Evolutionary conservation across 2,329 filamentous ascomycete genomes (phyloP).

Genomic region (Colletotrichum incanum): DNA sequence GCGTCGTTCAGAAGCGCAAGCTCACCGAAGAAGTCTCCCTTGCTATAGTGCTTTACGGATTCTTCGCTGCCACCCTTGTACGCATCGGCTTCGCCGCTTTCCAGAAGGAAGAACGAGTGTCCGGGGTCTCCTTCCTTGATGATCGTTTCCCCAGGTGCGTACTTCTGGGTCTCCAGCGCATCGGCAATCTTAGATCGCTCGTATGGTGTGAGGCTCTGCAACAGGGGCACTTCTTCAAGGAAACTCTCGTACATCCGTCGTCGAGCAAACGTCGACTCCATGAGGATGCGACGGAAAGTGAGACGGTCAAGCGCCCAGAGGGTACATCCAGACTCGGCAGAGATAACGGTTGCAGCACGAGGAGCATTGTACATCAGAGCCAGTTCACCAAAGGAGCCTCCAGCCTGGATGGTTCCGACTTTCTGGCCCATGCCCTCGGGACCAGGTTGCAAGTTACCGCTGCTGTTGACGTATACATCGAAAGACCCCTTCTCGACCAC

Average conservation of each 20-base stretch:
- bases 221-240: conserved; percentile 91
- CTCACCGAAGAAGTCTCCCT: conserved; percentile 98
- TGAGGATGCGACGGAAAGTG: conserved; percentile 97
- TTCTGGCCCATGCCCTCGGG: conserved; percentile 86
- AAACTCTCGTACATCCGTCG: conserved; percentile 98
- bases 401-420: conserved; percentile 86
- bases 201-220: conserved; percentile 88
- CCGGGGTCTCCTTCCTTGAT: conserved; percentile 94
- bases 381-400: conserved; percentile 95
- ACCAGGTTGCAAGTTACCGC: conserved; percentile 84
- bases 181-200: conserved; percentile 98
- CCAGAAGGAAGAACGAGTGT: conserved; percentile 91
- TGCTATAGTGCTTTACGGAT: conserved; percentile 85
- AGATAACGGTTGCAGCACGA: conserved; percentile 93
- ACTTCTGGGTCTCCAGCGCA: conserved; percentile 93
- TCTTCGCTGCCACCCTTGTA: conserved; percentile 82
- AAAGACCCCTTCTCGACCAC: conserved; percentile 93
- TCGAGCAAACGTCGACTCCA: conserved; percentile 97
- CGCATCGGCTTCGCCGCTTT: conserved; percentile 88
- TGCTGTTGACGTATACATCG: conserved; percentile 89
- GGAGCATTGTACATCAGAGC: conserved; percentile 99
- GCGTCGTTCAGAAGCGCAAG: conserved; percentile 94
- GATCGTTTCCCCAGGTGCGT: conserved; percentile 83
- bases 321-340: conserved; percentile 82
- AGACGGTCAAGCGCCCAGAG: conserved; percentile 96